phyloP scores from a whole-genome alignment of 75 land plant species.

The Selaginella moellendorffii region DNA sequence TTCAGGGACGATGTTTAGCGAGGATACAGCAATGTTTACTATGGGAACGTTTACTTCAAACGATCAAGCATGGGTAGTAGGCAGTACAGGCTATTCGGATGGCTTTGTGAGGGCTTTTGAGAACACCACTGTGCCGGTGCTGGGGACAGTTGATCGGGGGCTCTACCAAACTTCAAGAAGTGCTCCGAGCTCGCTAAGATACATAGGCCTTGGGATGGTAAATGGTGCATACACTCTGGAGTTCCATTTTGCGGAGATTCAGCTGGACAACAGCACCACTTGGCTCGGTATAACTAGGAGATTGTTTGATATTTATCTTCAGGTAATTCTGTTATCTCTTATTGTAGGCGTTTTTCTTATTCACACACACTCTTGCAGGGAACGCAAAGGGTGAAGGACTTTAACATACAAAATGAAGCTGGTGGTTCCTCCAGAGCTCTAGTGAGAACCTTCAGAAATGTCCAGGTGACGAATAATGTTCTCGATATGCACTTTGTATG shows the following conservation, averaged over 20 bases:
- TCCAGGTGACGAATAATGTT: background rate
- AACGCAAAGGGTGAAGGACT: background rate
- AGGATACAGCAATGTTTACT: background rate
- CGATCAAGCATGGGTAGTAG: conserved; percentile 1
- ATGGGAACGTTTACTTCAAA: background rate
- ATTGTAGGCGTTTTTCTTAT: no score
- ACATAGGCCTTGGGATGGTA: conserved; percentile 3
- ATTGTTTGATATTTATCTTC: conserved; percentile 3
- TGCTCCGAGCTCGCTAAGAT: conserved; percentile 1
- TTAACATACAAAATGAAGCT: conserved; percentile 5
- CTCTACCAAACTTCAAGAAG: conserved; percentile 5
- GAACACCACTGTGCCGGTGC: background rate
- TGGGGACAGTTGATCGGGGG: background rate
- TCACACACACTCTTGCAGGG: no score
- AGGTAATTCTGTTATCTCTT: no score
- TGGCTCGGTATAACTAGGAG: background rate
- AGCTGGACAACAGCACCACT: background rate
- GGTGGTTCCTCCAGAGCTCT: background rate
- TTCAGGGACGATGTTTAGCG: conserved; percentile 1
- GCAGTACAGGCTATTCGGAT: background rate
- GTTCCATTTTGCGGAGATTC: conserved; percentile 5
- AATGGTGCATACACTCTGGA: conserved; percentile 6
- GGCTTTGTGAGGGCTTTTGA: background rate
- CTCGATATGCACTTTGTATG: background rate
- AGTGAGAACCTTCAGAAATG: background rate